A percentile compares a stretch with the other conserved stretches of the same genome.
Conservation (phyloP, 352 stramenopile species). For the Globisporangium nunn region DNA sequence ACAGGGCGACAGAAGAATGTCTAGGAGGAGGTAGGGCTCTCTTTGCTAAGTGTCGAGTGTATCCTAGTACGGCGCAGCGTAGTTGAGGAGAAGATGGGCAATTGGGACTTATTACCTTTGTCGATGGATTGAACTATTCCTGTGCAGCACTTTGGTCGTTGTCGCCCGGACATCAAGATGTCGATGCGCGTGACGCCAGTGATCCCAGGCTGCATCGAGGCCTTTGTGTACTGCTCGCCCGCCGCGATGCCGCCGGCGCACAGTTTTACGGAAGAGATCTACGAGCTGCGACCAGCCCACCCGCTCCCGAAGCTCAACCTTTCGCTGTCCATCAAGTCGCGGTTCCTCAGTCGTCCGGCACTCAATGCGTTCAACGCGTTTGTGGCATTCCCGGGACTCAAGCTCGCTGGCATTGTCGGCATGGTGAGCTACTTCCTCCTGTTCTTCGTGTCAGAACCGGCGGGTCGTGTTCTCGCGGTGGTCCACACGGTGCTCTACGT, state of each 20-base stretch:
- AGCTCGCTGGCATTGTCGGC: constrained; percentile 10
- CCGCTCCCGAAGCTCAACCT: constrained; percentile 12
- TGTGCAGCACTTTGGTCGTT: too few relatives aligned
- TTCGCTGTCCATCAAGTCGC: constrained; percentile 9
- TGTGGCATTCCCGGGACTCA: constrained; percentile 12
- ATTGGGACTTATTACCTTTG: too few relatives aligned
- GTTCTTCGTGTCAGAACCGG: background rate
- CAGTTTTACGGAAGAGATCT: constrained; percentile 1
- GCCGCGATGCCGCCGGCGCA: too few relatives aligned
- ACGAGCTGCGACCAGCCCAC: constrained; percentile 9
- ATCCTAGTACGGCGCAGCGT: too few relatives aligned
- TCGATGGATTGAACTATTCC: too few relatives aligned
- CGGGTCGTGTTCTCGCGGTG: background rate
- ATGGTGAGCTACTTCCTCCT: background rate
- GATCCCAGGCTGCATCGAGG: too few relatives aligned
- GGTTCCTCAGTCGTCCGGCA: constrained; percentile 5
- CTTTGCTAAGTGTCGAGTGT: too few relatives aligned
- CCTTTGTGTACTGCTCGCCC: too few relatives aligned
- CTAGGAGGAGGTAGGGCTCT: too few relatives aligned
- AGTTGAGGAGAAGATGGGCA: too few relatives aligned
- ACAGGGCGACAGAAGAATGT: too few relatives aligned
- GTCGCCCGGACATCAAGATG: background rate
- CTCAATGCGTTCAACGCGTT: constrained; percentile 1
- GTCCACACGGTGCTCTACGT: background rate
- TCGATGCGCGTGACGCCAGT: background rate